A percentile compares a stretch with the other conserved stretches of the same genome.
phyloP scores from a whole-genome alignment of 169 alveolate genomes.

The Eimeria falciformis region DNA sequence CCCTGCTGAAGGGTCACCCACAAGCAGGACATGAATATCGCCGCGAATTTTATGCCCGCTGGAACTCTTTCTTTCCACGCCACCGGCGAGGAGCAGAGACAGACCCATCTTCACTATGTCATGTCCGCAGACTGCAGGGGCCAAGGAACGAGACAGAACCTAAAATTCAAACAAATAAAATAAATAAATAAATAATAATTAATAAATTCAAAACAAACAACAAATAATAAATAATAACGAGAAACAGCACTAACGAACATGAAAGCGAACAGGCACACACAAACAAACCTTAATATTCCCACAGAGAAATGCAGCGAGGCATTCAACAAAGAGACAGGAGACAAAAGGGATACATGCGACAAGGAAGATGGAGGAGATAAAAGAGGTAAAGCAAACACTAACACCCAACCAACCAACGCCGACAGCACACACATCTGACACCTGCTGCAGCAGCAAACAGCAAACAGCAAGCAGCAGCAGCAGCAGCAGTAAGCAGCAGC shows the following conservation, averaged over 20 bases:
- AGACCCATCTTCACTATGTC: slow-evolving; percentile 95
- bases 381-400: neutral
- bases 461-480: neutral
- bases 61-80: slow-evolving; percentile 92
- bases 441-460: neutral
- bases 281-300: no score
- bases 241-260: no score
- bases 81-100: slow-evolving; percentile 95
- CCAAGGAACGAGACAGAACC: slow-evolving; percentile 94
- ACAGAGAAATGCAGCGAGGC: no score
- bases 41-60: slow-evolving; percentile 96
- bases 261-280: no score
- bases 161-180: slow-evolving; percentile 15
- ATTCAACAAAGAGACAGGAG: no score
- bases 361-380: no score
- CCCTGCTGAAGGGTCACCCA: slow-evolving; percentile 94
- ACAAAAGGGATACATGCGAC: no score
- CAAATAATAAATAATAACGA: neutral
- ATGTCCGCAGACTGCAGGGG: slow-evolving; percentile 98
- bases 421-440: neutral
- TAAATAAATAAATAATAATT: no score
- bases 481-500: slow-evolving; percentile 8
- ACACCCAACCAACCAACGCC: neutral
- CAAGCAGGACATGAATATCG: slow-evolving; percentile 97
- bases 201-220: neutral